Evolutionary conservation across 208 protist genomes (phyloP).

Genomic region (Pavlovales sp.): DNA sequence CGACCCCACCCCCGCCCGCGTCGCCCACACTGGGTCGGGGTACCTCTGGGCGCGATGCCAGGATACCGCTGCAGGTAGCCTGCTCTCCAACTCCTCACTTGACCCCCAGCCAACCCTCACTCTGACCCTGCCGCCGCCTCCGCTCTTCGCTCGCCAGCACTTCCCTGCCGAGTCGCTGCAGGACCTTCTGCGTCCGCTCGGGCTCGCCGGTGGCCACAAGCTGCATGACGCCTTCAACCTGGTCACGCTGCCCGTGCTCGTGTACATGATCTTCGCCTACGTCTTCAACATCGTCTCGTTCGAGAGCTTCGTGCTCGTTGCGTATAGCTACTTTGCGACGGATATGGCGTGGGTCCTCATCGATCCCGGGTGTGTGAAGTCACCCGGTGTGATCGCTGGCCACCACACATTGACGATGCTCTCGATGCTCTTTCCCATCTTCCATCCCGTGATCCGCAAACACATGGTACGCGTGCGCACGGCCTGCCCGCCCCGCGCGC

Average conservation of each 20-base stretch:
- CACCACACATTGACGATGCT: not conserved
- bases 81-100: no score
- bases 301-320: not conserved
- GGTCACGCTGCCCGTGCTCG: not conserved
- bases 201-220: not conserved
- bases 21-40: no score
- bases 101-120: no score
- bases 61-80: no score
- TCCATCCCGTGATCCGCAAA: not conserved
- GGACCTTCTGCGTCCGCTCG: not conserved
- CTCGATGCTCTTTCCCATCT: not conserved
- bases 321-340: not conserved
- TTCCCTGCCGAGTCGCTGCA: not conserved
- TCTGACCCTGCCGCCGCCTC: no score
- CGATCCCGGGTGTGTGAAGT: not conserved
- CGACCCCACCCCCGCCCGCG: no score
- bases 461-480: not conserved
- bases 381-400: not conserved
- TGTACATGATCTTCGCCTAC: not conserved
- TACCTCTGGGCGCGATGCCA: no score
- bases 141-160: no score
- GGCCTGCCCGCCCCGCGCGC: no score
- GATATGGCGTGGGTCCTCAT: not conserved
- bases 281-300: not conserved
- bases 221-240: not conserved